phyloP scores from a whole-genome alignment of 192 early-diverging fungal species.

The Oehlia diaphana region DNA sequence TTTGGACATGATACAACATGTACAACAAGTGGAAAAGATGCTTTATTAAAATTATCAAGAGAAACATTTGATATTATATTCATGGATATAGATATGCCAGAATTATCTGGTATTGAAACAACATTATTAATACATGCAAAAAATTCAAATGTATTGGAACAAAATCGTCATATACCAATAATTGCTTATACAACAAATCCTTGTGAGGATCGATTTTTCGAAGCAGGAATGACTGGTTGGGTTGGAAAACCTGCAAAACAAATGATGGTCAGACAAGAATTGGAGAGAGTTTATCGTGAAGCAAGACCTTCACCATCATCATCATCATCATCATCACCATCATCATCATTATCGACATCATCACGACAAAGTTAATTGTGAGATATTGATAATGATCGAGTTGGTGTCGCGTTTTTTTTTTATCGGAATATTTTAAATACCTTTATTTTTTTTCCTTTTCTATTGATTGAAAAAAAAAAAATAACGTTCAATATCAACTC shows the following conservation, averaged over 20 bases:
- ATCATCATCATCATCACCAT: not conserved
- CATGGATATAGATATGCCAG: constrained; percentile 74
- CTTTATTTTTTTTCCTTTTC: no score
- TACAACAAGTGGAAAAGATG: constrained; percentile 50
- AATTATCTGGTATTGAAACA: constrained; percentile 62
- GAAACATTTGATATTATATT: constrained; percentile 59
- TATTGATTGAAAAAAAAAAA: no score
- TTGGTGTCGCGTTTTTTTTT: no score
- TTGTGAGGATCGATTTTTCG: constrained; percentile 38
- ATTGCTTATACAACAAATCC: constrained; percentile 67
- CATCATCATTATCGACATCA: no score
- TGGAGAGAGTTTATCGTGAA: constrained; percentile 5
- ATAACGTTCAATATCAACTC: no score
- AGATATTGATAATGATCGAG: no score
- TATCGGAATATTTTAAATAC: no score
- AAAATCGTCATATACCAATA: constrained; percentile 60
- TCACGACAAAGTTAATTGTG: no score
- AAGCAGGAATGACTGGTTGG: constrained; percentile 25
- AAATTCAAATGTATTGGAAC: constrained; percentile 38
- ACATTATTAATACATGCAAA: constrained; percentile 52
- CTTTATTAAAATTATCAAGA: constrained; percentile 46
- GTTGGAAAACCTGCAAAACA: constrained; percentile 26
- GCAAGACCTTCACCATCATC: not conserved
- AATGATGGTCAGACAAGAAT: constrained; percentile 6
- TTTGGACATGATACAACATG: constrained; percentile 47